These are phyloP conservation scores for Verticillium nonalfalfae DNA, from an alignment of 2,329 filamentous ascomycete genomes.

Conservation along the genomic window DNA sequence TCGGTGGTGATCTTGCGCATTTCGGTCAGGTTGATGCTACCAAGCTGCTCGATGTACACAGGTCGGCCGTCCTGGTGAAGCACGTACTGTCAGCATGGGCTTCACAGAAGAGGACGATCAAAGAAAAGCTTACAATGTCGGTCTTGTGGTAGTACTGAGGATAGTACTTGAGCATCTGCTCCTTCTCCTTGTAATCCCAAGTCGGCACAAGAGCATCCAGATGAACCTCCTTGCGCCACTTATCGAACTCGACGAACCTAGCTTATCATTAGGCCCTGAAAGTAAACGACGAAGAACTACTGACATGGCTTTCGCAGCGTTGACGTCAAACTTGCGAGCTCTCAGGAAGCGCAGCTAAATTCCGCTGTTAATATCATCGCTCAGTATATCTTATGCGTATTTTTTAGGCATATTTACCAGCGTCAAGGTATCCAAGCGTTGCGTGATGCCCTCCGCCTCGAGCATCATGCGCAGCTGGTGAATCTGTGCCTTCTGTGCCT, in stretches of 20 bases:
- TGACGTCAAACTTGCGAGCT: slow-evolving; percentile 91
- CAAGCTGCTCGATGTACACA: slow-evolving; percentile 93
- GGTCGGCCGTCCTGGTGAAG: slow-evolving; percentile 92
- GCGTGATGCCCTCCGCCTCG: slow-evolving; percentile 74
- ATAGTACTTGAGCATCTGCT: slow-evolving; percentile 82
- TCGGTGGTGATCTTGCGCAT: slow-evolving; percentile 91
- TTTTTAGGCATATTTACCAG: too few species aligned
- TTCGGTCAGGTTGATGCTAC: slow-evolving; percentile 81
- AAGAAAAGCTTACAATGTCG: too few species aligned
- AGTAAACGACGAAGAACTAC: too few species aligned
- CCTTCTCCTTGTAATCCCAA: slow-evolving; percentile 85
- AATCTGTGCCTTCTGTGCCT: slow-evolving; percentile 84
- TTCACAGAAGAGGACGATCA: too few species aligned
- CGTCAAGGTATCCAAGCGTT: slow-evolving; percentile 87
- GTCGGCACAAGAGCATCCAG: slow-evolving; percentile 74
- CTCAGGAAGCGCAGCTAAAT: slow-evolving; percentile 88
- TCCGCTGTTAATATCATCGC: too few species aligned
- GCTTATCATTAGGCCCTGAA: too few species aligned
- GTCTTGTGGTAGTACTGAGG: slow-evolving; percentile 99
- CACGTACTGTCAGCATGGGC: too few species aligned
- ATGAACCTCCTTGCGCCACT: slow-evolving; percentile 82
- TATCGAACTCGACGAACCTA: slow-evolving; percentile 87
- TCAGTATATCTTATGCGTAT: too few species aligned
- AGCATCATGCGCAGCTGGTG: slow-evolving; percentile 78
- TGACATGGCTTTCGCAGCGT: slow-evolving; percentile 81